A percentile compares a stretch with the other conserved stretches of the same genome.
Evolutionary conservation across 768 basidiomycete species (phyloP).

Genomic region (Xanthoconium stramineum): DNA sequence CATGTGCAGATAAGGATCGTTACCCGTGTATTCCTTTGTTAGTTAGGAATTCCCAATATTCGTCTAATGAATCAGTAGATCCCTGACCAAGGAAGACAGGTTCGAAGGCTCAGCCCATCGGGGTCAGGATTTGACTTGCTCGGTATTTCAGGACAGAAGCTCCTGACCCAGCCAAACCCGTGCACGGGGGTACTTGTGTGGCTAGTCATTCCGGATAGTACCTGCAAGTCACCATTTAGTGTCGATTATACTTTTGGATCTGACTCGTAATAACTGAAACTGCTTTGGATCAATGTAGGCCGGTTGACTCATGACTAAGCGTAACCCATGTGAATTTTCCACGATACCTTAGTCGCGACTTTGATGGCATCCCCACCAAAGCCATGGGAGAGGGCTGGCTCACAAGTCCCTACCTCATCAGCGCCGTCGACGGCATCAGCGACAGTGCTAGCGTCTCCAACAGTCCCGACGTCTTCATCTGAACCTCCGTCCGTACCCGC

Average conservation of each 20-base stretch:
- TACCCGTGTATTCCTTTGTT: conserved; percentile 59
- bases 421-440: conserved; percentile 24
- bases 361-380: conserved; percentile 83
- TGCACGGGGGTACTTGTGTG: too few relatives aligned
- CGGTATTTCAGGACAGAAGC: too few relatives aligned
- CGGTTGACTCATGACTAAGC: too few relatives aligned
- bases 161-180: too few relatives aligned
- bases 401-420: conserved; percentile 30
- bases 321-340: conserved; percentile 8
- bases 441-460: conserved; percentile 19
- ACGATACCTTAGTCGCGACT: conserved; percentile 14
- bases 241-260: too few relatives aligned
- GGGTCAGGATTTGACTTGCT: too few relatives aligned
- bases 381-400: conserved; percentile 75
- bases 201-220: too few relatives aligned
- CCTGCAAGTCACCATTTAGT: too few relatives aligned
- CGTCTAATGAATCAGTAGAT: conserved; percentile 47
- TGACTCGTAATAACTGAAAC: not conserved
- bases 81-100: conserved; percentile 67
- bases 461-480: conserved; percentile 24
- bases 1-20: not conserved
- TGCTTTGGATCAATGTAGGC: too few relatives aligned
- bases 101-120: conserved; percentile 44
- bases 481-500: conserved; percentile 53
- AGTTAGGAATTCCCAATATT: conserved; percentile 48